A percentile compares a stretch with the other conserved stretches of the same genome.
Evolutionary conservation across 768 basidiomycete genomes (phyloP).

Genomic region (Pulveroboletus frians): DNA sequence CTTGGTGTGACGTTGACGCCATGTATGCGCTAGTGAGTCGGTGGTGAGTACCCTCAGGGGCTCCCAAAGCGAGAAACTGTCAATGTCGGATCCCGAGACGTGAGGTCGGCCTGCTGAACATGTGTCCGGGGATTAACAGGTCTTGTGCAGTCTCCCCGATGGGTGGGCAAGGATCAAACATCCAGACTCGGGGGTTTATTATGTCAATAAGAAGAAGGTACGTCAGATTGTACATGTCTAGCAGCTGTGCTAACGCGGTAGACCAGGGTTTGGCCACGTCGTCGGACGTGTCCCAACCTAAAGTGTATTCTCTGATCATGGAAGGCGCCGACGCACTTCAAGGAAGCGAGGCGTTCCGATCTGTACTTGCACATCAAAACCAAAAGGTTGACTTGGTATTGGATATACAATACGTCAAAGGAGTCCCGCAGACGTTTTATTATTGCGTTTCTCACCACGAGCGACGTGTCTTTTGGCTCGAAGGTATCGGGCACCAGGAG

Average conservation of each 20-base stretch:
- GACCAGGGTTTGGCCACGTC: constrained; percentile 12
- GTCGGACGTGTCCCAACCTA: constrained; percentile 7
- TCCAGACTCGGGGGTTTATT: constrained; percentile 32
- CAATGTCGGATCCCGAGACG: neutral
- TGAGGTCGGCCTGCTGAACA: constrained; percentile 3
- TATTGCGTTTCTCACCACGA: constrained; percentile 28
- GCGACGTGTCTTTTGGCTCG: constrained; percentile 28
- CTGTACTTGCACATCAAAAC: constrained; percentile 8
- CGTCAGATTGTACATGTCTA: neutral
- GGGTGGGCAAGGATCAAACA: constrained; percentile 30
- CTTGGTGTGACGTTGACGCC: neutral
- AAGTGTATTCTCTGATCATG: constrained; percentile 4
- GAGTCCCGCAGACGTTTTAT: constrained; percentile 11
- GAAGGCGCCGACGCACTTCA: constrained; percentile 11
- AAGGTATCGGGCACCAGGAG: constrained; percentile 18
- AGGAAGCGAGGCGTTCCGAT: constrained; percentile 1
- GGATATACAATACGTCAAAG: constrained; percentile 1
- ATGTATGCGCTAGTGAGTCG: neutral
- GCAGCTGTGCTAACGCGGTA: neutral
- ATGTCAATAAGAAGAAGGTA: constrained; percentile 31
- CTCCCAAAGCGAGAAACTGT: constrained; percentile 1
- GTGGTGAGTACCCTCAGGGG: constrained; percentile 18
- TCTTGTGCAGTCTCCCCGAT: constrained; percentile 3
- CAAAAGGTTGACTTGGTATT: constrained; percentile 18
- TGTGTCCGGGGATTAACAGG: neutral